A percentile compares a stretch with the other conserved stretches of the same genome.
These are phyloP conservation scores for Ceratocystiopsis sp. DNA, from an alignment of 2,329 filamentous ascomycete species.

Conservation along the genomic window DNA sequence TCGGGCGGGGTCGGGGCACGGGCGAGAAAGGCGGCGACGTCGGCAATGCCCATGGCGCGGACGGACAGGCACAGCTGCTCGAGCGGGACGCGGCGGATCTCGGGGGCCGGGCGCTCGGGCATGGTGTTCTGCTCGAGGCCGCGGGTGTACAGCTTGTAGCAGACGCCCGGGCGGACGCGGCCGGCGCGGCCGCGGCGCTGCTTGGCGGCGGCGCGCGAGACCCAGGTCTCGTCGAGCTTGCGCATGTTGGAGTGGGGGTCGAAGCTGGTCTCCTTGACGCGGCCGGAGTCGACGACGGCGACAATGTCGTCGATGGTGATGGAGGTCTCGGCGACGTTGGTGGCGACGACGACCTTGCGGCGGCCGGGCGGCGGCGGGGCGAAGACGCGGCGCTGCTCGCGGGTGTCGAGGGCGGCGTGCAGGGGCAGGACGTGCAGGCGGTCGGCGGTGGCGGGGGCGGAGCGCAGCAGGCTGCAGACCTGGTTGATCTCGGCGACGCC, in stretches of 20 bases:
- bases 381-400: constrained; percentile 80
- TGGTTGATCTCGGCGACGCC: constrained; percentile 84
- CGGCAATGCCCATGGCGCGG: constrained; percentile 78
- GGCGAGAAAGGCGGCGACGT: constrained; percentile 66
- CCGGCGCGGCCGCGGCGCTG: constrained; percentile 86
- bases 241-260: constrained; percentile 88
- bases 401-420: constrained; percentile 79
- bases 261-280: constrained; percentile 92
- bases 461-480: constrained; percentile 50
- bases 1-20: constrained; percentile 83
- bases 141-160: constrained; percentile 88
- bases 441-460: constrained; percentile 28
- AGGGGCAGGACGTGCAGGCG: constrained; percentile 66
- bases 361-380: constrained; percentile 56
- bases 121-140: constrained; percentile 66
- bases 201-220: constrained; percentile 82
- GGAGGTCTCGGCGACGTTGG: constrained; percentile 94
- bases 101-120: constrained; percentile 76
- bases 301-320: constrained; percentile 98
- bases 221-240: constrained; percentile 87
- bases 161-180: constrained; percentile 75
- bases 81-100: constrained; percentile 80
- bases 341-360: constrained; percentile 84
- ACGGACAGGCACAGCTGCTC: constrained; percentile 92
- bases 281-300: constrained; percentile 85